These are phyloP conservation scores for Schwanniomyces polymorphus DNA, from an alignment of 805 yeast species.

Conservation along the genomic window DNA sequence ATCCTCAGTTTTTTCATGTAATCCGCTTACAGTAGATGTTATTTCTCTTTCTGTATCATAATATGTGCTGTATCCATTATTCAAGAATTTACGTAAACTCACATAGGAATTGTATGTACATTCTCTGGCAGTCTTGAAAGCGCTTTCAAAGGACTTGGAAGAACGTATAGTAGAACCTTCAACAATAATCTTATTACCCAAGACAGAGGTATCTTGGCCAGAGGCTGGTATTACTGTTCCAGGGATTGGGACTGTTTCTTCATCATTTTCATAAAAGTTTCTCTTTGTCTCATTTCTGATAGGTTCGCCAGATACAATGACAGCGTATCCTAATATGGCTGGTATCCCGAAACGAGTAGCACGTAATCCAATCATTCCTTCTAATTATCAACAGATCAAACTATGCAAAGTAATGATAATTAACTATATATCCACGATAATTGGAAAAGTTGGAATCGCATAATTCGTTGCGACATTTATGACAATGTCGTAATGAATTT, in stretches of 20 bases:
- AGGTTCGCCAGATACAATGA: background rate
- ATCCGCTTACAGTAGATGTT: conserved; percentile 58
- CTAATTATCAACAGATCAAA: background rate
- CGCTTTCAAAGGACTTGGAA: conserved; percentile 46
- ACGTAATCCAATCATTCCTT: conserved; percentile 5
- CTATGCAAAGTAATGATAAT: background rate
- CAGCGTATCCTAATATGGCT: background rate
- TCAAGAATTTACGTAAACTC: conserved; percentile 31
- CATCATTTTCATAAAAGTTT: conserved; percentile 52
- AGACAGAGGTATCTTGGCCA: conserved; percentile 37
- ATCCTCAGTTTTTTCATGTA: conserved; percentile 67
- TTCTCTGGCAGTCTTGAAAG: conserved; percentile 50
- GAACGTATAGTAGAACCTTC: conserved; percentile 61
- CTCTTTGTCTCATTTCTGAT: conserved; percentile 26
- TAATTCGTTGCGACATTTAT: background rate
- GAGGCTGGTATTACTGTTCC: conserved; percentile 49
- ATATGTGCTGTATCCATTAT: conserved; percentile 49
- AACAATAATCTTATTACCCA: conserved; percentile 49
- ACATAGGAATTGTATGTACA: conserved; percentile 30
- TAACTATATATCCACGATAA: background rate
- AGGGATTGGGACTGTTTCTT: conserved; percentile 46
- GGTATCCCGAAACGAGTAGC: conserved; percentile 4
- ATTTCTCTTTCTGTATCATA: conserved; percentile 63
- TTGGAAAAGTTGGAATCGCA: background rate
- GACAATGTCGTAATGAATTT: background rate